These are phyloP conservation scores for Pseudogymnoascus sp. DNA, from an alignment of 2,329 filamentous ascomycete species.

Conservation along the genomic window DNA sequence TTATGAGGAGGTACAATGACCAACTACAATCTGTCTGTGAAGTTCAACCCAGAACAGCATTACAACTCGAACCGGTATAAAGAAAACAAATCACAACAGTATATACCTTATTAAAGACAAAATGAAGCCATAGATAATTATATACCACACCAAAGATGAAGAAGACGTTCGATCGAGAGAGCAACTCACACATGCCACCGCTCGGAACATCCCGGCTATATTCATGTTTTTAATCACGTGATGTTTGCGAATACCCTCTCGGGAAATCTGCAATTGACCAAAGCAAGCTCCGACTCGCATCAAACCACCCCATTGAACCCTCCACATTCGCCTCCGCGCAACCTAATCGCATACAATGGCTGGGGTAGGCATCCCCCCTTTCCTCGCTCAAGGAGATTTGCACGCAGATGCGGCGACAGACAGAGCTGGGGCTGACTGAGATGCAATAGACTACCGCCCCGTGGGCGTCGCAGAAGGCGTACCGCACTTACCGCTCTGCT, in stretches of 20 bases:
- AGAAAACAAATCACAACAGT: neutral
- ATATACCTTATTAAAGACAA: neutral
- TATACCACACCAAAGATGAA: neutral
- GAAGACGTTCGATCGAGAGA: neutral
- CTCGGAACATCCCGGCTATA: neutral
- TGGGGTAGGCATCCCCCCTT: neutral
- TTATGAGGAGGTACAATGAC: neutral
- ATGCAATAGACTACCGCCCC: neutral
- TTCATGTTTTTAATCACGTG: neutral
- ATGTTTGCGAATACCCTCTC: neutral
- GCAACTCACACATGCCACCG: neutral
- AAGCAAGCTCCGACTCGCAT: neutral
- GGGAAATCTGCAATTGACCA: neutral
- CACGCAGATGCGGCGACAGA: neutral
- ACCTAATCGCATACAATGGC: neutral
- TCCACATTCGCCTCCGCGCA: neutral
- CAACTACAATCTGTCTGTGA: neutral
- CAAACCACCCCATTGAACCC: neutral
- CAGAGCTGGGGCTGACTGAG: neutral
- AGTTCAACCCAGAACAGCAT: neutral
- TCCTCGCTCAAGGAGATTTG: neutral
- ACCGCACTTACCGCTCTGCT: conserved; percentile 46
- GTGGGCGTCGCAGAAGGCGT: neutral
- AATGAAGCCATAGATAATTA: neutral
- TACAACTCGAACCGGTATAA: neutral